These are phyloP conservation scores for Solanum ossicruentum DNA, from an alignment of 257 asterid species.

Conservation along the genomic window DNA sequence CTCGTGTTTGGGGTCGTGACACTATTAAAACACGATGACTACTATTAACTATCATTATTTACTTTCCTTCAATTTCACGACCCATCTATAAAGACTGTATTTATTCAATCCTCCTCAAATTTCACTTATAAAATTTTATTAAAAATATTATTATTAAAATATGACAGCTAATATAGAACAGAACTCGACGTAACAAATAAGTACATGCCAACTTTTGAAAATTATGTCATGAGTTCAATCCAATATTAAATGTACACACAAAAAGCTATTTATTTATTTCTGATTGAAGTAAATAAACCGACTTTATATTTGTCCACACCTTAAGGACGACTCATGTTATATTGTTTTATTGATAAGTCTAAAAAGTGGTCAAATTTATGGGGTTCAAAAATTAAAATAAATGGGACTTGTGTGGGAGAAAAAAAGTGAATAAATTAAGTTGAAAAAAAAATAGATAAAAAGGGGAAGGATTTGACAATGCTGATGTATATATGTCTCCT, in stretches of 20 bases:
- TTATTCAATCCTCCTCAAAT: fast-evolving
- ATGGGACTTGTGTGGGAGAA: background rate
- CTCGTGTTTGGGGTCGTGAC: too few relatives aligned
- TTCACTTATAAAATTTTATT: fast-evolving
- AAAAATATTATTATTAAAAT: background rate
- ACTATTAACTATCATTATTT: too few relatives aligned
- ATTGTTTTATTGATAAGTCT: background rate
- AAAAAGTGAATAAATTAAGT: background rate
- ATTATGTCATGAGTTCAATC: background rate
- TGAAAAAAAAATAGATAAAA: background rate
- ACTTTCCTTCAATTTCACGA: too few relatives aligned
- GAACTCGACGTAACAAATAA: too few relatives aligned
- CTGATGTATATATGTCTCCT: background rate
- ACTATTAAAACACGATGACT: too few relatives aligned
- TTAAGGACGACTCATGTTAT: background rate
- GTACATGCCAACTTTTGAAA: background rate
- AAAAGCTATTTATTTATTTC: background rate
- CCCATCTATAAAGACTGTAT: too few relatives aligned
- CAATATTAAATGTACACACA: background rate
- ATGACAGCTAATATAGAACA: background rate
- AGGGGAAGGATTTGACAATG: background rate
- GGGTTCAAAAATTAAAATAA: background rate
- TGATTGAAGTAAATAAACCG: background rate
- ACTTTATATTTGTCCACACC: background rate
- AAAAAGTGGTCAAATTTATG: background rate